Conservation (phyloP, 306 rosid genomes). For the Begonia peltatifolia region DNA sequence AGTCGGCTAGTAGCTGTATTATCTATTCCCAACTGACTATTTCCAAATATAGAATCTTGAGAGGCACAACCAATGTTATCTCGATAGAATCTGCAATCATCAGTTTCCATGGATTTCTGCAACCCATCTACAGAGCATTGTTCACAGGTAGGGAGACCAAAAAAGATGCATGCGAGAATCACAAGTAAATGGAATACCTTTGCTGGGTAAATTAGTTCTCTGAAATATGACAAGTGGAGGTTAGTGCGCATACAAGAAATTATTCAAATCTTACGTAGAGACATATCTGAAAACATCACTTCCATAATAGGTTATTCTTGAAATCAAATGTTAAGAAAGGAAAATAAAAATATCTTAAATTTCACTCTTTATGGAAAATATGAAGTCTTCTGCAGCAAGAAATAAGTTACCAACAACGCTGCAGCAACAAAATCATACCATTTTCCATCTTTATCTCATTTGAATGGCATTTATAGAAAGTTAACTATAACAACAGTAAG, state of each 20-base stretch:
- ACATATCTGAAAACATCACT: constrained; percentile 10
- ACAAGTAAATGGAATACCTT: constrained; percentile 20
- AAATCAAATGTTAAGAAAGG: neutral
- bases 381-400: too few relatives aligned
- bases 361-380: too few relatives aligned
- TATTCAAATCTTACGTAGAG: neutral
- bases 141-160: constrained; percentile 29
- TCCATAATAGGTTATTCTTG: neutral
- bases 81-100: constrained; percentile 29
- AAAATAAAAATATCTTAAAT: neutral
- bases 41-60: constrained; percentile 18
- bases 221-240: constrained; percentile 22
- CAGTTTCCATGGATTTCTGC: constrained; percentile 27
- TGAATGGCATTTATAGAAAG: too few relatives aligned
- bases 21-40: constrained; percentile 18
- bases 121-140: constrained; percentile 29
- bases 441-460: too few relatives aligned
- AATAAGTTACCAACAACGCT: too few relatives aligned
- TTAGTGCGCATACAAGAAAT: neutral
- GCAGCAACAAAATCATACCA: too few relatives aligned
- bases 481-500: too few relatives aligned
- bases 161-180: constrained; percentile 35
- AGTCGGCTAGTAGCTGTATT: constrained; percentile 14
- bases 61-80: constrained; percentile 20
- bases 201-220: constrained; percentile 36